phyloP scores from a whole-genome alignment of 768 basidiomycete species.

The Suillus subaureus region DNA sequence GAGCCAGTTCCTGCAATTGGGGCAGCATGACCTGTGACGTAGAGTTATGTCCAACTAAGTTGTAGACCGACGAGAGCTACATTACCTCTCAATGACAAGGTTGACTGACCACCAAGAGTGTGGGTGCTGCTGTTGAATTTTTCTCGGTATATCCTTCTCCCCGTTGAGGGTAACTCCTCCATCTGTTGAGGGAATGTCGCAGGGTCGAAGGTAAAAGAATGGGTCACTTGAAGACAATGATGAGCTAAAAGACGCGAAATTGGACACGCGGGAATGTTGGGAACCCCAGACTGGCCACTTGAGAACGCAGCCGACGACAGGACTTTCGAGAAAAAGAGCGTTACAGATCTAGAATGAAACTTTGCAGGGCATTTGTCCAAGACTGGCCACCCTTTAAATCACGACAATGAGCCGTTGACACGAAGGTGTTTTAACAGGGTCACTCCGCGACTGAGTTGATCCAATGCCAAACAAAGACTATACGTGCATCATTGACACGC shows the following conservation, averaged over 20 bases:
- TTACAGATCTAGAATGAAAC: background rate
- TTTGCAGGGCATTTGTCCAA: background rate
- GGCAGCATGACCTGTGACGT: conserved; percentile 9
- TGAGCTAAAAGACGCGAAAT: background rate
- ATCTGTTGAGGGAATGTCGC: conserved; percentile 23
- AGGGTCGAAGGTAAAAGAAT: background rate
- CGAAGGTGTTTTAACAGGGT: background rate
- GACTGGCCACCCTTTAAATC: background rate
- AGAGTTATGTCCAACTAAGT: background rate
- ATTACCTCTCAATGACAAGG: conserved; percentile 25
- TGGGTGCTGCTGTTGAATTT: conserved; percentile 16
- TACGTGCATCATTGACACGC: background rate
- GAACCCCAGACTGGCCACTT: background rate
- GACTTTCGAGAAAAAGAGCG: background rate
- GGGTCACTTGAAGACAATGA: background rate
- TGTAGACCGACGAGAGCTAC: conserved; percentile 12
- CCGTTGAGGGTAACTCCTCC: conserved; percentile 22
- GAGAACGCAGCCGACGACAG: background rate
- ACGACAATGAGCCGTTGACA: conserved; percentile 4
- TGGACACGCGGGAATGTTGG: background rate
- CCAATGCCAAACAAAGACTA: background rate
- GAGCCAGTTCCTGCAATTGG: conserved; percentile 1
- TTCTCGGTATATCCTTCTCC: conserved; percentile 17
- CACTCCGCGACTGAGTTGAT: background rate
- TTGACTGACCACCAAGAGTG: conserved; percentile 18